Evolutionary conservation across 2,329 filamentous ascomycete genomes (phyloP).

Genomic region (Penicillium polonicum): DNA sequence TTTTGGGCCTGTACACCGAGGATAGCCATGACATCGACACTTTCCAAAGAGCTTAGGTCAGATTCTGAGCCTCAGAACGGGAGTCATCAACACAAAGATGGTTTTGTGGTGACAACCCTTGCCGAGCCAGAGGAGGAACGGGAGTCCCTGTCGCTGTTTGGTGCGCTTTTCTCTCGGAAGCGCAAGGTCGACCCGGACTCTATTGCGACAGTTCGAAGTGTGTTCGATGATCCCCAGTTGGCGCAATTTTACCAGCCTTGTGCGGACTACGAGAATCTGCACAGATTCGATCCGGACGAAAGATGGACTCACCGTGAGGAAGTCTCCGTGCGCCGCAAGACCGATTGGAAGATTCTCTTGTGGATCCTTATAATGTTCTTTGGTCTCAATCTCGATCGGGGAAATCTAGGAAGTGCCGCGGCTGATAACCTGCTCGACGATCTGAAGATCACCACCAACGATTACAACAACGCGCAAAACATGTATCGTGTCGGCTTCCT

Average conservation of each 20-base stretch:
- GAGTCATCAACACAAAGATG: background rate
- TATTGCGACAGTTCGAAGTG: constrained; percentile 27
- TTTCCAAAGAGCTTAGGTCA: background rate
- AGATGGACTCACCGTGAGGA: constrained; percentile 34
- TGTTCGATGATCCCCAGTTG: constrained; percentile 46
- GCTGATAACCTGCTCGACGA: constrained; percentile 30
- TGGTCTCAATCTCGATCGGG: constrained; percentile 29
- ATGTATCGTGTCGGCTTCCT: constrained; percentile 32
- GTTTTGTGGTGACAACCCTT: background rate
- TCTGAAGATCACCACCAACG: constrained; percentile 31
- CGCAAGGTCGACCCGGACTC: constrained; percentile 16
- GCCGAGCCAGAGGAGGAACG: constrained; percentile 5
- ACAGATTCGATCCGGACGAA: constrained; percentile 33
- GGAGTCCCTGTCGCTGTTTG: constrained; percentile 4
- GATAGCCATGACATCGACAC: background rate
- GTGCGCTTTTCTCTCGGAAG: constrained; percentile 28
- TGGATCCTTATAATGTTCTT: constrained; percentile 51
- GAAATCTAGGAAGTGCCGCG: constrained; percentile 28
- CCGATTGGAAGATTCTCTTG: constrained; percentile 35
- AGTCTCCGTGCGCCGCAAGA: constrained; percentile 24
- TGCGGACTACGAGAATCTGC: constrained; percentile 38
- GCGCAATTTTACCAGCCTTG: constrained; percentile 33
- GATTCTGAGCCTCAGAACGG: background rate
- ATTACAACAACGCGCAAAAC: constrained; percentile 33
- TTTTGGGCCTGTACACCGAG: background rate